Percentiles rank a stretch among this genome's conserved stretches.
Conservation (phyloP, 805 yeast genomes). For the Cyberlindnera americana region DNA sequence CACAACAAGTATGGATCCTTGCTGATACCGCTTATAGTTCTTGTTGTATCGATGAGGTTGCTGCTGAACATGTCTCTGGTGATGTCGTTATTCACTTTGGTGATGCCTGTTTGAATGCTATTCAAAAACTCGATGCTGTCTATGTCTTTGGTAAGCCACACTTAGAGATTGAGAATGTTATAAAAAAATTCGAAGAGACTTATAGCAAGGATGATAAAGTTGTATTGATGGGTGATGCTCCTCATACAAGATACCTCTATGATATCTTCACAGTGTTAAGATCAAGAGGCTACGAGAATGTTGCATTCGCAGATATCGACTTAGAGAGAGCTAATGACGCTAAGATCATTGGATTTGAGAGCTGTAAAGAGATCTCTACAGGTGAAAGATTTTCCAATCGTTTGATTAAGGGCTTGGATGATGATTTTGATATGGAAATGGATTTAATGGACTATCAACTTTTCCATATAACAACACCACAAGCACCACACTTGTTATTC, state of each 20-base stretch:
- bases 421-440: conserved; percentile 29
- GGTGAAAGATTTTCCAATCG: conserved; percentile 30
- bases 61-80: conserved; percentile 87
- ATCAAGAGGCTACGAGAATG: conserved; percentile 28
- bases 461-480: conserved; percentile 71
- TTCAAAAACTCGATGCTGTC: conserved; percentile 66
- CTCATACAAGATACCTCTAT: conserved; percentile 48
- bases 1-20: conserved; percentile 63
- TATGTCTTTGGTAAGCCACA: conserved; percentile 75
- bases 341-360: conserved; percentile 39
- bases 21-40: conserved; percentile 96
- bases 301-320: conserved; percentile 41
- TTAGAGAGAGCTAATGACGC: conserved; percentile 32
- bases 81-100: conserved; percentile 92
- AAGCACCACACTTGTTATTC: conserved; percentile 73
- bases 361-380: conserved; percentile 1
- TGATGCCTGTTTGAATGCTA: conserved; percentile 85
- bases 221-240: conserved; percentile 72
- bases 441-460: conserved; percentile 47
- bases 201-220: conserved; percentile 44
- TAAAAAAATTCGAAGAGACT: conserved; percentile 37
- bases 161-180: conserved; percentile 40
- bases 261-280: conserved; percentile 35
- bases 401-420: conserved; percentile 13
- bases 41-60: conserved; percentile 96